phyloP scores from a whole-genome alignment of 2,329 filamentous ascomycete genomes.

The Parafenestella ontariensis region DNA sequence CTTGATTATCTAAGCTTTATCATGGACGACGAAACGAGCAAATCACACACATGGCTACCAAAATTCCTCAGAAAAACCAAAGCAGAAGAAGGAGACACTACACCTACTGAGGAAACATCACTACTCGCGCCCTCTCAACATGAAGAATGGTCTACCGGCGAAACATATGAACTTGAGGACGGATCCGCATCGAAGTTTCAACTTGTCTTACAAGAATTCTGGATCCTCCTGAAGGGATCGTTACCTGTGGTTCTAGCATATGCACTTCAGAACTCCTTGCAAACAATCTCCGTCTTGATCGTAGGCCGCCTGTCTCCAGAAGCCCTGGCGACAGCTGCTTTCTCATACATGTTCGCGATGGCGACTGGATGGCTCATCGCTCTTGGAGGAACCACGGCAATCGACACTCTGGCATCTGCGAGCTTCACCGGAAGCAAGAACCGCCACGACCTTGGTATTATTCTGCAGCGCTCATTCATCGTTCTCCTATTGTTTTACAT shows the following conservation, averaged over 20 bases:
- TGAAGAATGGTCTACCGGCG: conserved; percentile 45
- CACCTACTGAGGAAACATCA: conserved; percentile 52
- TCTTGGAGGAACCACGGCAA: conserved; percentile 82
- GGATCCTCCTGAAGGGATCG: conserved; percentile 71
- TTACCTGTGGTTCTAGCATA: conserved; percentile 84
- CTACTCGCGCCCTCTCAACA: conserved; percentile 52
- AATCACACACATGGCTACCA: conserved; percentile 39
- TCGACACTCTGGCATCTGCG: conserved; percentile 84
- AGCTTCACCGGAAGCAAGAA: conserved; percentile 82
- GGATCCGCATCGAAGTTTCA: conserved; percentile 42
- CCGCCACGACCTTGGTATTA: conserved; percentile 77
- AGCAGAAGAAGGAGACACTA: conserved; percentile 19
- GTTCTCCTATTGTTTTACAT: conserved; percentile 76
- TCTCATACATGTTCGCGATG: conserved; percentile 95
- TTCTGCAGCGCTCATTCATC: conserved; percentile 78
- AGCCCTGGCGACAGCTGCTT: conserved; percentile 80
- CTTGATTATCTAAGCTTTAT: neutral
- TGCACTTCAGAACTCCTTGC: conserved; percentile 82
- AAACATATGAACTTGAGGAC: conserved; percentile 49
- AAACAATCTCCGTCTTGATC: conserved; percentile 82
- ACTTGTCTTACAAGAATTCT: conserved; percentile 65
- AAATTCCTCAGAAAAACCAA: conserved; percentile 31
- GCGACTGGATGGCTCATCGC: conserved; percentile 86
- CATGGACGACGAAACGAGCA: conserved; percentile 33
- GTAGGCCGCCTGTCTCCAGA: conserved; percentile 81